Evolutionary conservation across 2,329 filamentous ascomycete species (phyloP), one percentile per base, ranked within the genome.

Genomic region (Rhinocladiella mackenziei): DNA sequence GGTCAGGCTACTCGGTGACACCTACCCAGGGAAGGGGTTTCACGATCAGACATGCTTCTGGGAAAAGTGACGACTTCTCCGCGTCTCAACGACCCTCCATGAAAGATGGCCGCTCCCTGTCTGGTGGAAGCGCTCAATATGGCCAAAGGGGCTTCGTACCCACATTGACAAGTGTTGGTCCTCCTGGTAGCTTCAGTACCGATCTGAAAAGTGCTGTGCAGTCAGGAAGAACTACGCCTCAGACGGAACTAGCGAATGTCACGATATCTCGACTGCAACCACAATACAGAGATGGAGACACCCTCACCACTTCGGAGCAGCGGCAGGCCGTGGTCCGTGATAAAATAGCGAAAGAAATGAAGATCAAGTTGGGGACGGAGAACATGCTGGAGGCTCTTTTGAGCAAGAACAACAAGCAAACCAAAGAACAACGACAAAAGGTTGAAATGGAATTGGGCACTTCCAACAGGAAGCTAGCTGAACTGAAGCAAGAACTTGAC

Each of bases 341-440:
- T 58, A 80, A 84, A 60, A 83, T 98, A 53, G 91, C 89, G 56
- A 91, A 94, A 60, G 94, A 98, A 69, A 83, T 89, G 70, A 97
- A 97, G 73, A 97, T 98, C 63, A 96, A 94, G 66, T 86, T 91
- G 59, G 92, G 92, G 14, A 96, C 91, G 45, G 92, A 98, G 72
- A 98, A 98, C 63, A 83, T 98, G 78, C 74, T 98, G 28, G 92
- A 98, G 70, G 92, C 92, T 9, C 71, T 98, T 54, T 88, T 96
- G 64, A 78, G 82, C 32, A 98, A 98, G 68, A 96, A 94, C 65
- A 84, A 87, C 33, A 98, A 97, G 68, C 91, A 97, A 64, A 85
- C 86, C 52, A 94, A 89, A 62, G 91, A 91, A 48, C 86, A 91
- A 62, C 78, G 86, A 32, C 72, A 77, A 49, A 77, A 78, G 57